phyloP scores from a whole-genome alignment of 495 filamentous ascomycete species.

The Podospora bellae-mahoneyi region DNA sequence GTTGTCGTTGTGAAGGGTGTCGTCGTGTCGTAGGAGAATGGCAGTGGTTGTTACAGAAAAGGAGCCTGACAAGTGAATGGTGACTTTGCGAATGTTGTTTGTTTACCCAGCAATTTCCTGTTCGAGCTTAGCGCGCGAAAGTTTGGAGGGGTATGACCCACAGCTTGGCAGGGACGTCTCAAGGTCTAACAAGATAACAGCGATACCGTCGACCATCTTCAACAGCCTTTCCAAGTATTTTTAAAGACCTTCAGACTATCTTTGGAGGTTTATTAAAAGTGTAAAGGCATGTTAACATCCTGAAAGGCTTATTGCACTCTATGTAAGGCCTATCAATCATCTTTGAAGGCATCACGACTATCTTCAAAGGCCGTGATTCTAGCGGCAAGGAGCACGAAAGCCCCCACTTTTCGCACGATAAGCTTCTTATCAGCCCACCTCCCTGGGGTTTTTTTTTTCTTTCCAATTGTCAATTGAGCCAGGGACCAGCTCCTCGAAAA shows the following conservation, averaged over 20 bases:
- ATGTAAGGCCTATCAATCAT: too few relatives aligned
- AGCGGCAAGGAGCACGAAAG: too few relatives aligned
- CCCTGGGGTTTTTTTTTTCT: slow-evolving; percentile 23
- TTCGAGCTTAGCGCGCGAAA: slow-evolving; percentile 21
- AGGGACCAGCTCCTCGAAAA: slow-evolving; percentile 10
- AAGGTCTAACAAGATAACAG: too few relatives aligned
- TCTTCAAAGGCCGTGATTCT: too few relatives aligned
- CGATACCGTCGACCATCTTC: too few relatives aligned
- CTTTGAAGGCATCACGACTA: too few relatives aligned
- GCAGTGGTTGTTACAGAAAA: neutral
- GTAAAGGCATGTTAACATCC: too few relatives aligned
- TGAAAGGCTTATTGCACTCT: too few relatives aligned
- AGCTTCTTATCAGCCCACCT: slow-evolving; percentile 21
- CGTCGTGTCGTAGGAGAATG: neutral
- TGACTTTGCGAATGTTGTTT: slow-evolving; percentile 21
- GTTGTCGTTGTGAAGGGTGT: neutral
- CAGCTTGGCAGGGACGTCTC: neutral
- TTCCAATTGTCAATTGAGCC: slow-evolving; percentile 9
- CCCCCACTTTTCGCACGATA: slow-evolving; percentile 13
- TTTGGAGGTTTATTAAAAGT: too few relatives aligned
- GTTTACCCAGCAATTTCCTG: slow-evolving; percentile 24
- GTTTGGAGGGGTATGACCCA: slow-evolving; percentile 19
- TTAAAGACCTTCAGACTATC: too few relatives aligned
- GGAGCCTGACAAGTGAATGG: neutral
- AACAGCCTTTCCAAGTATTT: too few relatives aligned